Evolutionary conservation across 371 early-diverging fungal species (phyloP).

Genomic region (Circinella umbellata): DNA sequence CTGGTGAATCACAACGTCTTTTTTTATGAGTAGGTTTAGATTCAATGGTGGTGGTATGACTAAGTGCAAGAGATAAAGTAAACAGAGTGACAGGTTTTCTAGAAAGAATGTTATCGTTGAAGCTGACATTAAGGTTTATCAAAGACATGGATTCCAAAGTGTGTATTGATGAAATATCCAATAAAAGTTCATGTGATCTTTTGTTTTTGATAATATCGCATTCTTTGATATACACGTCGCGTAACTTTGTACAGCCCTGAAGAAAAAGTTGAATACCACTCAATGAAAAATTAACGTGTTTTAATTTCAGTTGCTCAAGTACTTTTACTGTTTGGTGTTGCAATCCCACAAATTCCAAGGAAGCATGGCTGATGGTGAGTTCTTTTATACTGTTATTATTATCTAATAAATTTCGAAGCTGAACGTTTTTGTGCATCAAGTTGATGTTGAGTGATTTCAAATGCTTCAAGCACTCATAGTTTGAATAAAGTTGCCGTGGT

Average conservation of each 20-base stretch:
- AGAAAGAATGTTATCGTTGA: too few relatives aligned
- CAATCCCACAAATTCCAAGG: background rate
- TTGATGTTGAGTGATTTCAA: background rate
- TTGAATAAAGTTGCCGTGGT: too few relatives aligned
- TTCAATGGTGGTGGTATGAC: too few relatives aligned
- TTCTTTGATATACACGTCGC: background rate
- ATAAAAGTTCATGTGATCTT: background rate
- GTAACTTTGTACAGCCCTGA: background rate
- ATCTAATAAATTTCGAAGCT: background rate
- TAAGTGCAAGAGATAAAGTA: too few relatives aligned
- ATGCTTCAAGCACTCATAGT: background rate
- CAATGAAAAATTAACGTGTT: background rate
- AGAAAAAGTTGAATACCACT: background rate
- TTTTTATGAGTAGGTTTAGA: background rate
- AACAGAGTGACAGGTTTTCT: too few relatives aligned
- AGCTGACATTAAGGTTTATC: background rate
- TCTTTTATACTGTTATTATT: background rate
- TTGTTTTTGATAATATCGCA: too few relatives aligned
- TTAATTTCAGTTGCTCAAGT: background rate
- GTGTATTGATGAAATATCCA: background rate
- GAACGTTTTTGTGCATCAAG: background rate
- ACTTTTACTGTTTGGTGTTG: too few relatives aligned
- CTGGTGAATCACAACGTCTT: background rate
- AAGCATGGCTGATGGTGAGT: background rate
- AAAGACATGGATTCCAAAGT: background rate